Evolutionary conservation across 192 early-diverging fungal genomes (phyloP).

Genomic region (Coemansia asiatica): DNA sequence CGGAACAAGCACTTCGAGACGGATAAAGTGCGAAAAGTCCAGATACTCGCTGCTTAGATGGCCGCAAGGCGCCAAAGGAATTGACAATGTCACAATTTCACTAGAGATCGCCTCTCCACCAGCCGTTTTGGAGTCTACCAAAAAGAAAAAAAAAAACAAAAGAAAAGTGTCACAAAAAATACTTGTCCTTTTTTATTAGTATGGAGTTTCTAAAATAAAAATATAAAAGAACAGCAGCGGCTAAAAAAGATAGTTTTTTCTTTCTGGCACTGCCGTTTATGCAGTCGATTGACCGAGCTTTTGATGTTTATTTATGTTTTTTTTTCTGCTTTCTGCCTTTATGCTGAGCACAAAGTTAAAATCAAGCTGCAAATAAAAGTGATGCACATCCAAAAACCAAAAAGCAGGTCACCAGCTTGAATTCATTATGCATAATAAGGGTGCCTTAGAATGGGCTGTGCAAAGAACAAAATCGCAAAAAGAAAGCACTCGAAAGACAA

Average conservation of each 20-base stretch:
- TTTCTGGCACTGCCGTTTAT: background rate
- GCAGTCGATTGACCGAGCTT: too few relatives aligned
- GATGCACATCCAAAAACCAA: background rate
- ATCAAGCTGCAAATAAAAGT: background rate
- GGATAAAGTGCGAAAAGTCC: slow-evolving; percentile 43
- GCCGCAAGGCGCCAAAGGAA: slow-evolving; percentile 27
- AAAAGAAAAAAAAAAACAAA: background rate
- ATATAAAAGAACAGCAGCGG: background rate
- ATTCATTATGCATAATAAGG: background rate
- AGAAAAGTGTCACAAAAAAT: too few relatives aligned
- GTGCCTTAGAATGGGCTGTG: background rate
- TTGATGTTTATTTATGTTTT: too few relatives aligned
- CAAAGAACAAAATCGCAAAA: background rate
- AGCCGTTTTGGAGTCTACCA: slow-evolving; percentile 26
- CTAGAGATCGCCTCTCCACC: slow-evolving; percentile 21
- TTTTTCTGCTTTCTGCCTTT: background rate
- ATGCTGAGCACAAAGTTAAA: background rate
- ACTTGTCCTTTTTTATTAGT: background rate
- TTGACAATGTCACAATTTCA: slow-evolving; percentile 23
- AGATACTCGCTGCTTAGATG: slow-evolving; percentile 40
- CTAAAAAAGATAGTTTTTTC: background rate
- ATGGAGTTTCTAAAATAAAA: background rate
- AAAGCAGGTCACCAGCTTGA: background rate
- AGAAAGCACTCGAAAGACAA: background rate
- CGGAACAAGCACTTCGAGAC: slow-evolving; percentile 44